phyloP scores from a whole-genome alignment of 225 moss, liverwort and hornwort genomes.

The Polytrichum commune region DNA sequence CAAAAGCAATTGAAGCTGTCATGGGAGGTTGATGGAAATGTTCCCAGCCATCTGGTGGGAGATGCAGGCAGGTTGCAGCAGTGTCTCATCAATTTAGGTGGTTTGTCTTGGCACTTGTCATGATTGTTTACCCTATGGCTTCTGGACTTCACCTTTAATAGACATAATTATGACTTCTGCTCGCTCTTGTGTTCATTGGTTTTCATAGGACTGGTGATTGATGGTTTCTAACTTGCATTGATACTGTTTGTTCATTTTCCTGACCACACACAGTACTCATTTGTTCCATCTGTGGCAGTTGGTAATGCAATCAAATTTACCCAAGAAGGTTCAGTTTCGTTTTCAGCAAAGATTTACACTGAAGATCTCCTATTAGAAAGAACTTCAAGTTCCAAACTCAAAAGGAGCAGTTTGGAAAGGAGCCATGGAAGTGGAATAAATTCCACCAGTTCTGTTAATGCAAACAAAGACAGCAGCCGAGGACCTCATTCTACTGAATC shows the following conservation, averaged over 20 bases:
- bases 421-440: conserved; percentile 2
- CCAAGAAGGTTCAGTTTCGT: conserved; percentile 71
- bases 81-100: conserved; percentile 88
- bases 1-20: conserved; percentile 87
- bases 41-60: conserved; percentile 78
- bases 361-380: conserved; percentile 44
- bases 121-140: too few species aligned
- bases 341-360: conserved; percentile 57
- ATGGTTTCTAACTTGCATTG: too few species aligned
- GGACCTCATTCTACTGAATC: conserved; percentile 2
- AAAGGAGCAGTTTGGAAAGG: conserved; percentile 23
- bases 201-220: too few species aligned
- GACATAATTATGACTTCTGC: too few species aligned
- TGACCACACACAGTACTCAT: too few species aligned
- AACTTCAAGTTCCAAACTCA: conserved; percentile 29
- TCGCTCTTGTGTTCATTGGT: too few species aligned
- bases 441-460: not conserved
- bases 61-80: conserved; percentile 91
- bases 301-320: conserved; percentile 91
- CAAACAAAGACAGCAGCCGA: not conserved
- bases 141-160: too few species aligned
- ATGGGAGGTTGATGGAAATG: conserved; percentile 71
- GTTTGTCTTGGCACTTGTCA: not conserved
- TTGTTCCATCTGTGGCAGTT: conserved; percentile 45
- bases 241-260: too few species aligned